A percentile compares a stretch with the other conserved stretches of the same genome.
Conservation (phyloP, 495 filamentous ascomycete genomes). For the Rhizodiscina lignyota region DNA sequence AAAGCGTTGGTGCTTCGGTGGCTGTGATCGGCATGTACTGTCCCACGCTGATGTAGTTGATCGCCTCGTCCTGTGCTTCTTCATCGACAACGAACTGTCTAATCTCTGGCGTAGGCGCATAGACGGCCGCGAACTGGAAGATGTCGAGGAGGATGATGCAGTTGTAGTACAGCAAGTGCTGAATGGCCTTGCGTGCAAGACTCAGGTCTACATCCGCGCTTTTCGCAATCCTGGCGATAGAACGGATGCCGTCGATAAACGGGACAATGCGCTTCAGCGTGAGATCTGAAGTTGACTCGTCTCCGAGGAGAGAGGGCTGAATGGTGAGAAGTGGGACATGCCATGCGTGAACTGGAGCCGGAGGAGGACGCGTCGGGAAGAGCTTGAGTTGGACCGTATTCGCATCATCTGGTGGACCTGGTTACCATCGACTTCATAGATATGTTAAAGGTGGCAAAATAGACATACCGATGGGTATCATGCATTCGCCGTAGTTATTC, state of each 20-base stretch:
- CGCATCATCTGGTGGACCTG: slow-evolving; percentile 86
- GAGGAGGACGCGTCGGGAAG: slow-evolving; percentile 66
- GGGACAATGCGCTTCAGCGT: slow-evolving; percentile 60
- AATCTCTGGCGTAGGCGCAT: slow-evolving; percentile 66
- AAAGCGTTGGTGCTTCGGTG: background rate
- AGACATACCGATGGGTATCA: slow-evolving; percentile 70
- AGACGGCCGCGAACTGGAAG: slow-evolving; percentile 83
- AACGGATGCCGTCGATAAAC: slow-evolving; percentile 78
- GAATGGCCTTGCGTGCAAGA: slow-evolving; percentile 66
- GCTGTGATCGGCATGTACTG: slow-evolving; percentile 5
- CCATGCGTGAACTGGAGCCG: slow-evolving; percentile 62
- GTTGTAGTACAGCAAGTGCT: slow-evolving; percentile 81
- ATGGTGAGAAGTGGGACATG: slow-evolving; percentile 86
- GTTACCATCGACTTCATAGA: slow-evolving; percentile 63
- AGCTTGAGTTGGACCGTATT: slow-evolving; percentile 95
- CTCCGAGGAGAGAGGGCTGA: slow-evolving; percentile 59
- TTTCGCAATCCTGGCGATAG: slow-evolving; percentile 67
- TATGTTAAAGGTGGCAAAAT: background rate
- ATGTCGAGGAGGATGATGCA: slow-evolving; percentile 77
- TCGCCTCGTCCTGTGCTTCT: slow-evolving; percentile 69
- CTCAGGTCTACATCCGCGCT: slow-evolving; percentile 71
- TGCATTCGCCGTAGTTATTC: slow-evolving; percentile 94
- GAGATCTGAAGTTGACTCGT: slow-evolving; percentile 47
- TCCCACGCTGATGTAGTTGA: slow-evolving; percentile 44
- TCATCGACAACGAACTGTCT: slow-evolving; percentile 52